These are phyloP conservation scores for Ogataea ganodermae DNA, from an alignment of 805 yeast species.

Conservation along the genomic window DNA sequence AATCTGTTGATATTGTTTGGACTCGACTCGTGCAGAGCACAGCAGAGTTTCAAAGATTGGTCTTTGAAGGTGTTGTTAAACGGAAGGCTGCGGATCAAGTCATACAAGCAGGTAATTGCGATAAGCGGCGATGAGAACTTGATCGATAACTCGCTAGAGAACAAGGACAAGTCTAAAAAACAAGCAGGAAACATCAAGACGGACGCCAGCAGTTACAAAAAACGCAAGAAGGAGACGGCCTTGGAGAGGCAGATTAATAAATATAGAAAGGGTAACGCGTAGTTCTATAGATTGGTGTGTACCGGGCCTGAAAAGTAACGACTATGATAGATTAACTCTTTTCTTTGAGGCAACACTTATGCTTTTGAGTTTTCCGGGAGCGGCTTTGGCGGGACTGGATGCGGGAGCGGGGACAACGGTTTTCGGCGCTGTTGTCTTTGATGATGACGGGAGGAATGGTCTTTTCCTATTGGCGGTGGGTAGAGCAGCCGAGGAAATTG, in stretches of 20 bases:
- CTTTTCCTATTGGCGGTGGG: constrained; percentile 11
- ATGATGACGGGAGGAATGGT: not conserved
- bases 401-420: not conserved
- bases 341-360: not conserved
- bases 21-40: constrained; percentile 61
- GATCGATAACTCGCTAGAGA: constrained; percentile 30
- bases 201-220: constrained; percentile 22
- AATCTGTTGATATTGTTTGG: constrained; percentile 72
- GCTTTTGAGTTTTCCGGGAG: not conserved
- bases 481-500: constrained; percentile 11
- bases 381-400: not conserved
- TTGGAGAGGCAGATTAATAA: constrained; percentile 10
- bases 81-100: constrained; percentile 71
- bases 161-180: constrained; percentile 15
- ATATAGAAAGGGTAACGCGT: constrained; percentile 2
- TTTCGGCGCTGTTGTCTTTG: not conserved
- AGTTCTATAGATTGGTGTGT: constrained; percentile 1
- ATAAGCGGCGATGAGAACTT: constrained; percentile 50
- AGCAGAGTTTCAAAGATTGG: constrained; percentile 56
- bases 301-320: not conserved
- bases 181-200: constrained; percentile 18
- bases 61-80: constrained; percentile 67
- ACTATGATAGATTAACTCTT: not conserved
- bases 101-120: constrained; percentile 75
- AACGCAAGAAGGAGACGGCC: constrained; percentile 17